Conservation (phyloP, 2,329 filamentous ascomycete genomes). For the Spiromastix sp. region DNA sequence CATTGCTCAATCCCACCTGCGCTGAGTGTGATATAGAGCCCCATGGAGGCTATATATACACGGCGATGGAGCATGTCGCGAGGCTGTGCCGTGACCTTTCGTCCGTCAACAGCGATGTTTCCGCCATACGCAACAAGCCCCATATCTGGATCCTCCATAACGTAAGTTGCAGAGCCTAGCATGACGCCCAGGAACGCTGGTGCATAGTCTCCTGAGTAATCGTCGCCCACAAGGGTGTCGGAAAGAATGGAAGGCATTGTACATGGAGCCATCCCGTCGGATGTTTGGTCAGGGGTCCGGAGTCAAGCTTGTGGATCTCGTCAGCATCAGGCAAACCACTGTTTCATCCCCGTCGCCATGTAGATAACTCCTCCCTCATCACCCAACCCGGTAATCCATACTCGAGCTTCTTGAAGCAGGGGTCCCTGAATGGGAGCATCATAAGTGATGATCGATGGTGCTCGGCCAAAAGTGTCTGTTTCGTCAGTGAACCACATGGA, state of each 20-base stretch:
- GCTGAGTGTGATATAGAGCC: slow-evolving; percentile 32
- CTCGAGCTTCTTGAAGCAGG: slow-evolving; percentile 39
- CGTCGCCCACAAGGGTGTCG: slow-evolving; percentile 46
- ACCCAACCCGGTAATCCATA: slow-evolving; percentile 50
- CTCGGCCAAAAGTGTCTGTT: slow-evolving; percentile 44
- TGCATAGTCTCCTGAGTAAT: slow-evolving; percentile 49
- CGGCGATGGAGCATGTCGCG: slow-evolving; percentile 39
- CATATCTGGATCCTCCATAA: slow-evolving; percentile 35
- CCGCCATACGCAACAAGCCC: slow-evolving; percentile 45
- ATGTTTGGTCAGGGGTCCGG: slow-evolving; percentile 47
- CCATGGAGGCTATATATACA: slow-evolving; percentile 40
- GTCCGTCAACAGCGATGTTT: slow-evolving; percentile 19
- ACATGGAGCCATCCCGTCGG: slow-evolving; percentile 43
- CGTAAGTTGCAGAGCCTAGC: slow-evolving; percentile 41
- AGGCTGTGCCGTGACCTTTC: slow-evolving; percentile 27
- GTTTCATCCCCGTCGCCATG: slow-evolving; percentile 46
- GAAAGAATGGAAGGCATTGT: slow-evolving; percentile 50
- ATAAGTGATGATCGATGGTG: slow-evolving; percentile 48
- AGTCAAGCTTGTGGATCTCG: slow-evolving; percentile 44
- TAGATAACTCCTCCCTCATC: slow-evolving; percentile 50
- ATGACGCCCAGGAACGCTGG: slow-evolving; percentile 43
- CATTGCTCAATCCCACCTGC: slow-evolving; percentile 35
- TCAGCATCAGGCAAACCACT: slow-evolving; percentile 39
- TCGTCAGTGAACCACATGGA: slow-evolving; percentile 42
- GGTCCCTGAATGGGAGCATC: slow-evolving; percentile 29